Conservation (phyloP, 768 basidiomycete species). For the Chalciporus sphaerocephalus region DNA sequence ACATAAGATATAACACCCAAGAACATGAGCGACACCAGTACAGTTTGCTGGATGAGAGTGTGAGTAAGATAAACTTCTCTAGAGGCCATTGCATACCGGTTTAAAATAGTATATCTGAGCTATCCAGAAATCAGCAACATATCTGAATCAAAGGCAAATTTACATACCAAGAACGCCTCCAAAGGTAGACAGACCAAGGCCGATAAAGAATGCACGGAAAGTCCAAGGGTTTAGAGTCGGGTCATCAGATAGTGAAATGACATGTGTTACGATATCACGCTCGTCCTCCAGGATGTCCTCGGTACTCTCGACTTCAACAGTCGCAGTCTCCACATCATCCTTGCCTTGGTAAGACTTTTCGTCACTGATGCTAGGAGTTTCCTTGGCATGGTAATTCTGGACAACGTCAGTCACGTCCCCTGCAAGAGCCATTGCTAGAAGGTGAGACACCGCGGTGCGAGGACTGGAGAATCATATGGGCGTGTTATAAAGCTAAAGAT, state of each 20-base stretch:
- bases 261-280: conserved; percentile 45
- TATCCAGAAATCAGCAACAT: conserved; percentile 17
- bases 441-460: neutral
- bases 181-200: conserved; percentile 49
- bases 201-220: conserved; percentile 50
- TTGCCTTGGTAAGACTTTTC: conserved; percentile 27
- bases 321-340: conserved; percentile 32
- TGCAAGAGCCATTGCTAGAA: conserved; percentile 8
- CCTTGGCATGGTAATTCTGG: neutral
- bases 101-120: conserved; percentile 62
- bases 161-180: conserved; percentile 47
- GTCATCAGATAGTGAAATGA: conserved; percentile 39
- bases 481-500: conserved; percentile 1
- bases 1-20: conserved; percentile 49
- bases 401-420: neutral
- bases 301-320: conserved; percentile 6
- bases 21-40: conserved; percentile 51
- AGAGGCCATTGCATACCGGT: conserved; percentile 33
- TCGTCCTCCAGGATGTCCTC: conserved; percentile 36
- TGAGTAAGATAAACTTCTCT: neutral
- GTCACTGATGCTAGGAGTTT: conserved; percentile 11
- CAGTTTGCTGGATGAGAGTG: conserved; percentile 43
- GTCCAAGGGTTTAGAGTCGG: conserved; percentile 28
- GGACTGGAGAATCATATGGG: neutral
- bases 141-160: neutral